phyloP scores from a whole-genome alignment of 805 yeast genomes.

The fission yeast (Schizosaccharomyces pombe) region DNA sequence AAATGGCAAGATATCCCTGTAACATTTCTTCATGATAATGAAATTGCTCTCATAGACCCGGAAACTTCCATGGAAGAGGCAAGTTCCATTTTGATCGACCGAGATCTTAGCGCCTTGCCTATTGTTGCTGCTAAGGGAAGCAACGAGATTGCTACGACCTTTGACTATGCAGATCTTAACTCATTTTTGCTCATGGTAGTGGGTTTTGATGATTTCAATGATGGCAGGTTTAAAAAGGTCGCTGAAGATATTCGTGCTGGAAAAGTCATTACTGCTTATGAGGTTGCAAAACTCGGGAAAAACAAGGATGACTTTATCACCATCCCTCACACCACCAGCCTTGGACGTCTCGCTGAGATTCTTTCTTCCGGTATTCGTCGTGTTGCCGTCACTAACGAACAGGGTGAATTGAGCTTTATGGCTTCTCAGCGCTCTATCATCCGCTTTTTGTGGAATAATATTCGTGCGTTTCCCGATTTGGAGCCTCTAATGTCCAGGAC shows the following conservation, averaged over 20 bases:
- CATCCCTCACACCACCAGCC: constrained; percentile 34
- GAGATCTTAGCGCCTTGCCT: constrained; percentile 71
- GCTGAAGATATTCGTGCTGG: background rate
- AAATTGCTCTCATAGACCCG: constrained; percentile 45
- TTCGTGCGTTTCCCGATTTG: constrained; percentile 59
- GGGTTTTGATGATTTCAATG: constrained; percentile 18
- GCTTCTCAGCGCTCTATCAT: constrained; percentile 76
- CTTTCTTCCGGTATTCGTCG: constrained; percentile 92
- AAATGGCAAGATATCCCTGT: background rate
- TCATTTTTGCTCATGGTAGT: constrained; percentile 65
- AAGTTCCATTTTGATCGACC: constrained; percentile 46
- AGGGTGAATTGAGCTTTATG: constrained; percentile 28
- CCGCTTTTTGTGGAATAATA: constrained; percentile 76
- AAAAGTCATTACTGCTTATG: constrained; percentile 12
- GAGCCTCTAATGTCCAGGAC: constrained; percentile 51
- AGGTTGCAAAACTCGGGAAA: constrained; percentile 62
- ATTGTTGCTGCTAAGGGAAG: constrained; percentile 23
- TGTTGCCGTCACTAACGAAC: constrained; percentile 8
- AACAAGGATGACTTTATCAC: constrained; percentile 68
- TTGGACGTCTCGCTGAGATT: constrained; percentile 57
- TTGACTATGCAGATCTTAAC: constrained; percentile 79
- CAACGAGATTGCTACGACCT: constrained; percentile 53
- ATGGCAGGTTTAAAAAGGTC: background rate
- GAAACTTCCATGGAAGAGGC: constrained; percentile 65
- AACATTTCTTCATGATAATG: constrained; percentile 22